These are phyloP conservation scores for Argentina anserina DNA, from an alignment of 306 rosid genomes.

Conservation along the genomic window DNA sequence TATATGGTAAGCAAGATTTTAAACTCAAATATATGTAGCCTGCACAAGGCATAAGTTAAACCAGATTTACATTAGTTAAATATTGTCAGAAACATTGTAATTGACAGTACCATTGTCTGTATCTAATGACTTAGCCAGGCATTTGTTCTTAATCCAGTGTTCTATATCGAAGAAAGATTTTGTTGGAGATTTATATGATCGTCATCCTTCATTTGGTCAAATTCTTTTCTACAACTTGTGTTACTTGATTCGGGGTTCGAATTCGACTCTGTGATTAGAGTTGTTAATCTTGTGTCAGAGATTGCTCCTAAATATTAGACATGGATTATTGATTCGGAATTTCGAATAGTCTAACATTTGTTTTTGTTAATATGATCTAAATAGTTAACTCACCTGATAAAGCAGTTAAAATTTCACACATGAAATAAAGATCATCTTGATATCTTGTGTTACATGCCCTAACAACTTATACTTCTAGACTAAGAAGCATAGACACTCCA, in stretches of 20 bases:
- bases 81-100: conserved; percentile 24
- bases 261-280: conserved; percentile 18
- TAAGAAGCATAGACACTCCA: no score
- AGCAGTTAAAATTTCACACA: no score
- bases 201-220: conserved; percentile 12
- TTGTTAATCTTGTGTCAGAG: conserved; percentile 12
- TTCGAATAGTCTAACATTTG: neutral
- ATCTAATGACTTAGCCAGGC: neutral
- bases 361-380: no score
- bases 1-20: neutral
- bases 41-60: conserved; percentile 2
- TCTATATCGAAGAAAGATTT: neutral
- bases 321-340: neutral
- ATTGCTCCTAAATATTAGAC: conserved; percentile 10
- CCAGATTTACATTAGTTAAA: conserved; percentile 51
- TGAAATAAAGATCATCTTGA: neutral
- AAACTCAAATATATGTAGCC: conserved; percentile 31
- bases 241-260: conserved; percentile 17
- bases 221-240: neutral
- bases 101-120: conserved; percentile 27
- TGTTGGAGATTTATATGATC: neutral
- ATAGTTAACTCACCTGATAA: no score
- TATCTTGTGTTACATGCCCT: neutral
- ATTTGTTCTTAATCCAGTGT: conserved; percentile 24
- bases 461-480: neutral